These are phyloP conservation scores for Fusarium gaditjirri DNA, from an alignment of 2,329 filamentous ascomycete genomes.

Conservation along the genomic window DNA sequence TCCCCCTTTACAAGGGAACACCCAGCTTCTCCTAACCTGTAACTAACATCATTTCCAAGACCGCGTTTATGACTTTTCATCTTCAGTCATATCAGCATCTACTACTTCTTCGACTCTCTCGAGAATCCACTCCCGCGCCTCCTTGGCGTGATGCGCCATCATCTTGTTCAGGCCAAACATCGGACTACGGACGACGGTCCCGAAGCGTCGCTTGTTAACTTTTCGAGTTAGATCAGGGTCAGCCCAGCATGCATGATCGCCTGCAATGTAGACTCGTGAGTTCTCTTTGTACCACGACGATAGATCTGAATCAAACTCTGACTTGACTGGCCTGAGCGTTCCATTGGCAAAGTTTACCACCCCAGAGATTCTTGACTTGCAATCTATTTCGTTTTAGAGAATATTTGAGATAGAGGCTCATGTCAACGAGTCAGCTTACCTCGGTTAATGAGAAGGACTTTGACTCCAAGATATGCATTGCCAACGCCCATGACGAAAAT, in stretches of 20 bases:
- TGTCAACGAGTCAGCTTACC: slow-evolving; percentile 57
- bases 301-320: slow-evolving; percentile 78
- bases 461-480: slow-evolving; percentile 86
- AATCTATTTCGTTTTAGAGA: slow-evolving; percentile 56
- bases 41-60: not conserved
- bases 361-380: slow-evolving; percentile 74
- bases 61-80: slow-evolving; percentile 52
- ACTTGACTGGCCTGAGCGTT: slow-evolving; percentile 79
- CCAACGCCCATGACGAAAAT: slow-evolving; percentile 90
- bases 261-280: slow-evolving; percentile 81
- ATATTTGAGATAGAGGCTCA: not conserved
- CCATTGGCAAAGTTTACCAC: slow-evolving; percentile 86
- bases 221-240: slow-evolving; percentile 69
- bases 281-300: slow-evolving; percentile 86
- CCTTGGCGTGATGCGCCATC: slow-evolving; percentile 65
- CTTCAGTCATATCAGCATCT: slow-evolving; percentile 60
- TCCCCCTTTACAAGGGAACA: not conserved
- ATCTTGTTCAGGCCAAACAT: slow-evolving; percentile 62
- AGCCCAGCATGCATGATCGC: slow-evolving; percentile 80
- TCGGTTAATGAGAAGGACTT: slow-evolving; percentile 81
- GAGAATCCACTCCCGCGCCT: slow-evolving; percentile 64
- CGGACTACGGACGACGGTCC: slow-evolving; percentile 64
- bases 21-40: not conserved
- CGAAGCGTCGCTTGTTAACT: slow-evolving; percentile 69
- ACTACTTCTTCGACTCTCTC: slow-evolving; percentile 50